phyloP scores from a whole-genome alignment of 2,329 filamentous ascomycete genomes.

The Zymoseptoria ardabiliae region DNA sequence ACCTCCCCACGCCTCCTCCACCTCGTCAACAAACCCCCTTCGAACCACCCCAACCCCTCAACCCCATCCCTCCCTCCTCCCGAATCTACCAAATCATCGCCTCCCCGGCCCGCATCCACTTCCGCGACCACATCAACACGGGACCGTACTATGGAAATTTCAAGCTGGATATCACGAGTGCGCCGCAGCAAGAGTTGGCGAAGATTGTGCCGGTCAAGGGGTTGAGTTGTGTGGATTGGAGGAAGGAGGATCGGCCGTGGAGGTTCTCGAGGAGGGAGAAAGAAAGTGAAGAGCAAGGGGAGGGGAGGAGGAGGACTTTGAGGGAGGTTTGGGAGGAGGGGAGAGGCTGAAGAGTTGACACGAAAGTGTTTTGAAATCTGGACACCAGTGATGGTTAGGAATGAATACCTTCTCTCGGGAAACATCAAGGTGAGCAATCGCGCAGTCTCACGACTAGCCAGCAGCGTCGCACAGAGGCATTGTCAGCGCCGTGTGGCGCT shows the following conservation, averaged over 20 bases:
- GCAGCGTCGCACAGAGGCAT: too few relatives aligned
- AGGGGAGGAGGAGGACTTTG: constrained; percentile 27
- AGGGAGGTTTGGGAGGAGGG: constrained; percentile 19
- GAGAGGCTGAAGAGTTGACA: neutral
- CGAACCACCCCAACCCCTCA: constrained; percentile 10
- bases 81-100: constrained; percentile 36
- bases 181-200: constrained; percentile 32
- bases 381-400: neutral
- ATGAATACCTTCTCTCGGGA: neutral
- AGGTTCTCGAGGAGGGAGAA: constrained; percentile 22
- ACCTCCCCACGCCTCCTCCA: constrained; percentile 7
- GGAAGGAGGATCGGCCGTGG: constrained; percentile 32
- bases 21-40: constrained; percentile 10
- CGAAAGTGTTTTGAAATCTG: neutral
- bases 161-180: constrained; percentile 20
- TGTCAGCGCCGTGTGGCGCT: too few relatives aligned
- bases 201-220: constrained; percentile 35
- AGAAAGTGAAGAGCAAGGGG: constrained; percentile 21
- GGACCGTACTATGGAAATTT: constrained; percentile 27
- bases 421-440: too few relatives aligned
- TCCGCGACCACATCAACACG: constrained; percentile 36
- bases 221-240: constrained; percentile 32
- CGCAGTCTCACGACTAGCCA: too few relatives aligned
- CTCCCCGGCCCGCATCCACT: constrained; percentile 32
- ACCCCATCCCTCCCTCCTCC: constrained; percentile 5